Evolutionary conservation across 2,329 filamentous ascomycete species (phyloP), one percentile per base, ranked within the genome.

Genomic region (Alternaria panax): DNA sequence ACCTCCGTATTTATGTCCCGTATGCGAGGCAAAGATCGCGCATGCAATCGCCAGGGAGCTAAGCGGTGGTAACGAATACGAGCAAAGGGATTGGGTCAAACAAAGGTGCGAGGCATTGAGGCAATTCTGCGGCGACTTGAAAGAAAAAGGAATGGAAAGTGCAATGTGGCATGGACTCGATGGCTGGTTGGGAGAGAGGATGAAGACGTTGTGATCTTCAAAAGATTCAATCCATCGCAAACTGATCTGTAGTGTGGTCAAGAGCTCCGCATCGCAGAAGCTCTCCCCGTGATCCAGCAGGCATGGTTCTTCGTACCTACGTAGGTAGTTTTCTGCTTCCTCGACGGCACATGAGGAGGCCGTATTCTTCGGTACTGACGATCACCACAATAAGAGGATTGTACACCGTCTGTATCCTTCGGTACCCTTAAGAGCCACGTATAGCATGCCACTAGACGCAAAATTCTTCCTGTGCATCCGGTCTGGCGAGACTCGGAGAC

Each of bases 1-100:
- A 68, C 87, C 88, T 24, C 87, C 87, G 1, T 90, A 88, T 64
- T 66, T 89, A 4, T 90, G 87, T 64, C 86, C 84, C 0, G 79
- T 90, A 0, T 88, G 87, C 64, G 70, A 86, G 55, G 78, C 78
- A 7, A 90, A 90, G 73, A 57, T 89, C 1, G 42, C 54, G 6
- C 59, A 70, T 50, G 68, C 69, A 7, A 52, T 74, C 30, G 51
- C 41, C 69, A 76, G 2, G 3, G 63, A 70, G 51, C 51, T 64
- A 46, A 36, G 51, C 27, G 52, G 42, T 67, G 75, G 57, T 71
- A 72, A 18, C 38, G 77, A 51, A 3, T 43, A 65, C 5, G 63
- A 62, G 11, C 59, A 50, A 28, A 41, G 34, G 18, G 25, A 36
- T 2, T 75, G 67, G 62, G 52, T 75, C 2, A 65, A 64, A 9